phyloP scores from a whole-genome alignment of 2,329 filamentous ascomycete genomes.

The Ceratocystis diversiconidia region DNA sequence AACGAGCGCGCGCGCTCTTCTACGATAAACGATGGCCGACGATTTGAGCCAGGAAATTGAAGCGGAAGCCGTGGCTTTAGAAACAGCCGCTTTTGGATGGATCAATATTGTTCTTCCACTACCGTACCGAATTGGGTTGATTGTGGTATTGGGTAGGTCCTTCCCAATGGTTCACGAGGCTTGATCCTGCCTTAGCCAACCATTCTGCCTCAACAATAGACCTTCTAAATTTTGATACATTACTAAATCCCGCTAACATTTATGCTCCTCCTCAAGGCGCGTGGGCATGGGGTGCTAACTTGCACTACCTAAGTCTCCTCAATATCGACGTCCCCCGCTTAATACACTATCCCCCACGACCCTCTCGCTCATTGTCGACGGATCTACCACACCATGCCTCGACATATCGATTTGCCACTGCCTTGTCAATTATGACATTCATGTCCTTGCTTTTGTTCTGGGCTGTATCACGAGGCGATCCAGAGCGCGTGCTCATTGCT shows the following conservation, averaged over 20 bases:
- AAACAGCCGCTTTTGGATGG: conserved; percentile 16
- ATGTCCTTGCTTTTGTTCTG: conserved; percentile 71
- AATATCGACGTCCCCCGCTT: conserved; percentile 80
- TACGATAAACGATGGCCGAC: conserved; percentile 8
- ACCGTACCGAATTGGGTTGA: conserved; percentile 75
- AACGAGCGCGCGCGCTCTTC: background rate
- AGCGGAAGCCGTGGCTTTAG: conserved; percentile 16
- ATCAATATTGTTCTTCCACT: conserved; percentile 46
- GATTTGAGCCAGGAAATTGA: conserved; percentile 17
- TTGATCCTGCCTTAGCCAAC: background rate
- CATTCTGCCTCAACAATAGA: background rate
- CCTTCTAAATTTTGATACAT: background rate
- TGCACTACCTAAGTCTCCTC: conserved; percentile 66
- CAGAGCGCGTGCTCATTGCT: conserved; percentile 56
- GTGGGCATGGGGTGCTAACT: conserved; percentile 89
- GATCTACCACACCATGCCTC: conserved; percentile 66
- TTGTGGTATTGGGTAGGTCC: conserved; percentile 66
- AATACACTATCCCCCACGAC: conserved; percentile 73
- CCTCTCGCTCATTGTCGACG: conserved; percentile 52
- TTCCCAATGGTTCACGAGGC: background rate
- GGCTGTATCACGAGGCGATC: conserved; percentile 57
- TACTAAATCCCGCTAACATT: background rate
- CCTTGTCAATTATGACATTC: conserved; percentile 57
- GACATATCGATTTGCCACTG: conserved; percentile 69
- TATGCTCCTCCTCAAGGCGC: conserved; percentile 43